Base-by-base conservation (phyloP, 2,329 filamentous ascomycete species). In the Phyllachora maydis region DNA sequence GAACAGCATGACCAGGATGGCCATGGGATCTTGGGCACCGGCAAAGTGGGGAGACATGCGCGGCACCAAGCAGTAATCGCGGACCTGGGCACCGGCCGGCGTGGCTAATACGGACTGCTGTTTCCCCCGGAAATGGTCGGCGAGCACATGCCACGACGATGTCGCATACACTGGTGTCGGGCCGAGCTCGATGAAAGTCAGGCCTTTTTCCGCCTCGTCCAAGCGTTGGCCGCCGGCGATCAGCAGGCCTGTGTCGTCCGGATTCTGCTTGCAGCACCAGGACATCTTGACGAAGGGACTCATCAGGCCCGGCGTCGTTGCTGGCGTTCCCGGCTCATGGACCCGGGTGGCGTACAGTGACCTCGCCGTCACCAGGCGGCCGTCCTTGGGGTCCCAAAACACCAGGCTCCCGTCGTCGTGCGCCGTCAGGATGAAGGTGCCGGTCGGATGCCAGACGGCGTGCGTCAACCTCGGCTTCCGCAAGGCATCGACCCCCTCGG, bases 201-300 rank as follows among this genome's bases (percentile, higher is more conserved):
- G 47, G 4, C 78, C 79, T 44, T 77, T 82, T 4, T 68, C 62
- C 4, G 65, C 56, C 18, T 68, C 60, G 11, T 72, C 71, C 1
- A 65, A 60, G 2, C 65, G 56, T 30, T 74, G 64, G 4, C 88
- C 88, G 15, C 88, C 88, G 3, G 82, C 77, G 26, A 98, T 62
- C 18, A 98, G 50, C 13, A 98, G 56, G 2, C 72, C 85, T 11
- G 82, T 95, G 38, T 98, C 85, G 38, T 98, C 88, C 1, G 82
- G 75, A 39, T 95, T 91, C 29, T 72, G 62, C 43, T 93, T 93
- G 27, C 79, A 85, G 48, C 88, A 98, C 88, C 88, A 98, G 2
- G 71, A 64, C 26, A 95, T 68, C 31, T 70, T 71, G 30, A 67
- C 65, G 29, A 85, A 75, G 1, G 81, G 79, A 26, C 78, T 73